Evolutionary conservation across 225 moss, liverwort and hornwort genomes (phyloP).

Genomic region (Takakia lepidozioides): DNA sequence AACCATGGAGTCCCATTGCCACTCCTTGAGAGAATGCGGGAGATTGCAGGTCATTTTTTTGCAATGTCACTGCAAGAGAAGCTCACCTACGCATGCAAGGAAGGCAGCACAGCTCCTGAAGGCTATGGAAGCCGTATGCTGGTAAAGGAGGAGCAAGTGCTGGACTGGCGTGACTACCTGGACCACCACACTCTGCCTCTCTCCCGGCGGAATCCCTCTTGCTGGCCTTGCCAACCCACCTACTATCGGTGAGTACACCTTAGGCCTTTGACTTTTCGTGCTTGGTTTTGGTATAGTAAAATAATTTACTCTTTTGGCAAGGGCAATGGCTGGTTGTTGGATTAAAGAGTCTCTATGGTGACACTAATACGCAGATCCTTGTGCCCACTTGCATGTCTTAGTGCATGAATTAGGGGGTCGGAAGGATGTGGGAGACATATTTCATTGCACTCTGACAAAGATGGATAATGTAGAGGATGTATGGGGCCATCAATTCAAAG

Average conservation of each 20-base stretch:
- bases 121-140: constrained; percentile 96
- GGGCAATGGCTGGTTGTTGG: too few relatives aligned
- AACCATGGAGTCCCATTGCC: constrained; percentile 73
- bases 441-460: too few relatives aligned
- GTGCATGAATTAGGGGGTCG: too few relatives aligned
- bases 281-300: too few relatives aligned
- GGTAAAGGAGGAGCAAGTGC: constrained; percentile 82
- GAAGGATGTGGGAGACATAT: too few relatives aligned
- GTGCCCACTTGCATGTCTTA: too few relatives aligned
- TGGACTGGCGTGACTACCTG: constrained; percentile 92
- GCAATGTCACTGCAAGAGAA: constrained; percentile 54
- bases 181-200: constrained; percentile 81
- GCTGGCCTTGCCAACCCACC: constrained; percentile 74
- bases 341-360: too few relatives aligned
- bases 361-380: too few relatives aligned
- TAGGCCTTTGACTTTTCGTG: too few relatives aligned
- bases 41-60: constrained; percentile 49
- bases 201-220: constrained; percentile 46
- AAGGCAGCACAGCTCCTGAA: constrained; percentile 67
- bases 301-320: too few relatives aligned
- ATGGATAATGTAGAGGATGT: too few relatives aligned
- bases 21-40: constrained; percentile 54
- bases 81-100: constrained; percentile 62
- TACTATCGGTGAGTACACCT: constrained; percentile 79
- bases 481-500: too few relatives aligned